Base-by-base conservation (phyloP, 768 basidiomycete genomes). In the Trichaptum fuscoviolaceum region DNA sequence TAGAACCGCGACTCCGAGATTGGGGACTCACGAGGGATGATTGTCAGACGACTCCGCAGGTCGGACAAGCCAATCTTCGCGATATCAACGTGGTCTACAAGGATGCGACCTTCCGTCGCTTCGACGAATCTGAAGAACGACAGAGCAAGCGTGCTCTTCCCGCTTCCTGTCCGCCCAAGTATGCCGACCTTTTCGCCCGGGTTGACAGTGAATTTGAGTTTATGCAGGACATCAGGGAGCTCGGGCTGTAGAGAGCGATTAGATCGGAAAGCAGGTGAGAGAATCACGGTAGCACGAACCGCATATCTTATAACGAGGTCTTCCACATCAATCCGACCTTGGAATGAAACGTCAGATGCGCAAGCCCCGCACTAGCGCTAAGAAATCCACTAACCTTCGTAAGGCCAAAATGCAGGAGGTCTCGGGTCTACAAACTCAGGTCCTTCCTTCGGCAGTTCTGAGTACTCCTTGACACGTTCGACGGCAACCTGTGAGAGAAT, bases 81-180 rank as follows among this genome's bases (percentile, higher is more conserved):
- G 67, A 93, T 93, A 70, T 95, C 90, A 12, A 92, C 62, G n/a
- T 81, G 90, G 73, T 95, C 94, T 42, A 96, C 81, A 4, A 85
- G 58, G 64, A 95, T 94, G 7, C 80, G 80, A 7, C 93, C 93
- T 70, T 88, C 82, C 0, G 86, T 87, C 0, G 93, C 87, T 72
- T 96, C 93, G n/a, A 96, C 92, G 73, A 94, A 92, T 25, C 91
- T 85, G 85, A 96, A 94, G 78, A 95, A 91, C 8, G 90, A 90
- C 15, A 95, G 79, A 0, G 92, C 92, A 15, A 92, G 80, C 1
- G 92, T 93, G 70, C 89, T 90, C 78, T 93, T 93, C 35, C 92
- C 91, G 8, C 87, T 87, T 77, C 73, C 79, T 1, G 78, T 80
- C 12, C 77, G 70, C 12, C 80, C 80, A 2, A 80, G 76, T 15